Conservation (phyloP, 257 asterid genomes). For the Solanum pinnatisectum region DNA sequence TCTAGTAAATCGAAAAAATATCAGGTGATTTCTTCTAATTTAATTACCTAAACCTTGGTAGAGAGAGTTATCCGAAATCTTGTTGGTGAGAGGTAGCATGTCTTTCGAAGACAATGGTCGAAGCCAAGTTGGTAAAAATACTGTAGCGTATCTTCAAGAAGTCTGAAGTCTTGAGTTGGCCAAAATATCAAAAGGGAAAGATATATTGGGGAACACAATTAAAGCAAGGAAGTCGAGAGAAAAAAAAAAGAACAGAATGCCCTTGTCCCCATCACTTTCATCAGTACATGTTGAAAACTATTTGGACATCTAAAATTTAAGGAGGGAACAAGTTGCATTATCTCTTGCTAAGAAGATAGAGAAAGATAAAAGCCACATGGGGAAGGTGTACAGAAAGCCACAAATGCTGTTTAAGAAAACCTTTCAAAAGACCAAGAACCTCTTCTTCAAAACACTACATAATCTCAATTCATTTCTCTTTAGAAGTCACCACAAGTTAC, state of each 20-base stretch:
- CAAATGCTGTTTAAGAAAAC: slow-evolving; percentile 40
- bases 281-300: slow-evolving; percentile 1
- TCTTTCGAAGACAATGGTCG: no score
- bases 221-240: neutral
- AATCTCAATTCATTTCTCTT: slow-evolving; percentile 35
- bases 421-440: slow-evolving; percentile 34
- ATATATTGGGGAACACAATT: neutral
- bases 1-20: neutral
- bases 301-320: neutral
- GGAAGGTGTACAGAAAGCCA: slow-evolving; percentile 19
- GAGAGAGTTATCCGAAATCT: neutral
- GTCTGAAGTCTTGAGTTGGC: no score
- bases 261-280: neutral
- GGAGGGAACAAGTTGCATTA: slow-evolving; percentile 15
- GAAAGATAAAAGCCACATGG: slow-evolving; percentile 13
- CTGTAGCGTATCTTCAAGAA: no score
- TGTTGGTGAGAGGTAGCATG: neutral
- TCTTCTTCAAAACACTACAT: slow-evolving; percentile 24
- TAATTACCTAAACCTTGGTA: neutral
- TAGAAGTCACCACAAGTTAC: slow-evolving; percentile 31
- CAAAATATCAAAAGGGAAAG: neutral
- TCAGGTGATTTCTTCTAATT: neutral
- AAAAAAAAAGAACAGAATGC: neutral
- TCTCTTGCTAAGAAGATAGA: slow-evolving; percentile 7
- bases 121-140: neutral